phyloP scores from a whole-genome alignment of 148 eudicot species.

The Polygonum aviculare region DNA sequence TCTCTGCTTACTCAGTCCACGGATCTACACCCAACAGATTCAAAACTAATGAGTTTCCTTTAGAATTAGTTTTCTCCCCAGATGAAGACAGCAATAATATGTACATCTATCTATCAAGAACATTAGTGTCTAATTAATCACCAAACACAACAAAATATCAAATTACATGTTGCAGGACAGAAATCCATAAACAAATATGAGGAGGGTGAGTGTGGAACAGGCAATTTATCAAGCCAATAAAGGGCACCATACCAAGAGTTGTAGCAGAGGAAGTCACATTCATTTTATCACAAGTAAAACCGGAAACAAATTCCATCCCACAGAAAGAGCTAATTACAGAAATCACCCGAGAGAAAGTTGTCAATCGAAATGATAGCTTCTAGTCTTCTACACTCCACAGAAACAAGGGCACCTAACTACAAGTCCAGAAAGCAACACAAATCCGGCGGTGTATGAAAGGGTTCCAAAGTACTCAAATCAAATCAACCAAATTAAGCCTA shows the following conservation, averaged over 20 bases:
- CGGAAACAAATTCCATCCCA: not conserved
- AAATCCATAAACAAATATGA: not conserved
- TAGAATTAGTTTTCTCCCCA: too few species aligned
- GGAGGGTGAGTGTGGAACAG: not conserved
- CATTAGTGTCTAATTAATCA: too few species aligned
- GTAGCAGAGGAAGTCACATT: not conserved
- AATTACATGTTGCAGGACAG: not conserved
- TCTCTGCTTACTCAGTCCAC: not conserved
- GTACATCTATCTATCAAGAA: too few species aligned
- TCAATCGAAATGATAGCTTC: not conserved
- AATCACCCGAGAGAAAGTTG: not conserved
- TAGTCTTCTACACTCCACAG: not conserved
- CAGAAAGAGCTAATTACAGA: not conserved
- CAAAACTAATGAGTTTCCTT: not conserved
- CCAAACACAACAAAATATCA: not conserved
- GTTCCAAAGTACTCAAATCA: conserved; percentile 6
- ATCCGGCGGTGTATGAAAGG: not conserved
- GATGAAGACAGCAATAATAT: too few species aligned
- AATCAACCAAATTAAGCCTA: not conserved
- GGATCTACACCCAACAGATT: not conserved
- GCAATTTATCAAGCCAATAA: not conserved
- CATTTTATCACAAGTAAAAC: not conserved
- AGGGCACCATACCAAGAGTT: not conserved
- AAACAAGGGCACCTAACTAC: not conserved
- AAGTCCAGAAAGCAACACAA: not conserved